Conservation (phyloP, 139 green algal genomes). For the Axilococcus clingmanii region DNA sequence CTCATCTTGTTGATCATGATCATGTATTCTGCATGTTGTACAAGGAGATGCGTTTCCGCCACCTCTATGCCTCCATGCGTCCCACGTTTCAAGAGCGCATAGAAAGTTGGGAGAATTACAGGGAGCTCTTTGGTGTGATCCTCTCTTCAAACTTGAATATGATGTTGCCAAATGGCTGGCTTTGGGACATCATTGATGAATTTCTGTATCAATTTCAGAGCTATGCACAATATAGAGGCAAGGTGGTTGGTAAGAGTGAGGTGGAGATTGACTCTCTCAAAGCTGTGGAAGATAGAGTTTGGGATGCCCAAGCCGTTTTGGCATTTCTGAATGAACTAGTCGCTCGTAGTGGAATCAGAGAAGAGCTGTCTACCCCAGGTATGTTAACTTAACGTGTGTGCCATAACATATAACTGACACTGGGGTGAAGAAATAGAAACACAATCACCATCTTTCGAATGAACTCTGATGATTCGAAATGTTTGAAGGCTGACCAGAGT, state of each 20-base stretch:
- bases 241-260: slow-evolving; percentile 51
- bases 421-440: too few relatives aligned
- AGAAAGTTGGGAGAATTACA: slow-evolving; percentile 94
- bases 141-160: slow-evolving; percentile 94
- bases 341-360: slow-evolving; percentile 11
- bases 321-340: slow-evolving; percentile 21
- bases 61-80: slow-evolving; percentile 76
- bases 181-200: slow-evolving; percentile 99
- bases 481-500: too few relatives aligned
- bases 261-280: slow-evolving; percentile 48
- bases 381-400: background rate
- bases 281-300: slow-evolving; percentile 4
- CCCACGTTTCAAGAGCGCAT: slow-evolving; percentile 65
- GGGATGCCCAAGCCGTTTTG: slow-evolving; percentile 21
- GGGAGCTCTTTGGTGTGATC: slow-evolving; percentile 80
- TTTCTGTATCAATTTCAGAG: slow-evolving; percentile 98
- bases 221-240: slow-evolving; percentile 76
- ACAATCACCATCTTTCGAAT: too few relatives aligned
- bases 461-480: too few relatives aligned
- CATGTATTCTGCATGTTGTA: slow-evolving; percentile 98
- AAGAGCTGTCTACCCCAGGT: slow-evolving; percentile 17
- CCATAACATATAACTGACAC: too few relatives aligned
- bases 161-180: slow-evolving; percentile 92
- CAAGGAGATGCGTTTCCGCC: slow-evolving; percentile 96
- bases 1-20: slow-evolving; percentile 86